Percentiles rank a stretch among this genome's conserved stretches.
phyloP scores from a whole-genome alignment of 208 protist species.

The Leptomonas seymouri region DNA sequence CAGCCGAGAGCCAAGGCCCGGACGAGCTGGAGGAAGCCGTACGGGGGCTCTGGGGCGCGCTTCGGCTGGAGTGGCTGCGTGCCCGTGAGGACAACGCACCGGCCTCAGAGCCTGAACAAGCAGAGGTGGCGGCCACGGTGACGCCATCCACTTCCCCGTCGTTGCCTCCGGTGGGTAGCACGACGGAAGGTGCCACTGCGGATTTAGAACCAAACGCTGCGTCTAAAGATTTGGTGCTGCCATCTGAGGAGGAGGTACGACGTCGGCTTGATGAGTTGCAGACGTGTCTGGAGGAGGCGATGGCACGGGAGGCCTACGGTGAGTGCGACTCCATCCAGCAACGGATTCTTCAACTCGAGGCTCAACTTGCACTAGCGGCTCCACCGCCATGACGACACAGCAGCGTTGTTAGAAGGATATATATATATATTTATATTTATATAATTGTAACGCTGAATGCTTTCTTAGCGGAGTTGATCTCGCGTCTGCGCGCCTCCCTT shows the following conservation, averaged over 20 bases:
- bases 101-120: background rate
- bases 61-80: conserved; percentile 22
- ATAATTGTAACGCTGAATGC: too few relatives aligned
- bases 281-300: background rate
- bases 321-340: conserved; percentile 14
- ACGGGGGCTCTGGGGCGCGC: background rate
- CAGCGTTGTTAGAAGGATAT: background rate
- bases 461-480: too few relatives aligned
- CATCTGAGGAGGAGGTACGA: background rate
- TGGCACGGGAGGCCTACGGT: conserved; percentile 12
- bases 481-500: too few relatives aligned
- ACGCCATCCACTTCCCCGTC: background rate
- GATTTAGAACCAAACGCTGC: background rate
- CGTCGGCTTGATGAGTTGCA: background rate
- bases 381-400: background rate
- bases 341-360: conserved; percentile 1
- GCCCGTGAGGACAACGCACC: background rate
- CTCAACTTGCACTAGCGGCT: background rate
- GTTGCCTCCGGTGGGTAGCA: background rate
- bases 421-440: too few relatives aligned
- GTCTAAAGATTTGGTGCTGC: background rate
- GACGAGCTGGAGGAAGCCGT: conserved; percentile 27
- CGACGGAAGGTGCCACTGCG: background rate
- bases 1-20: background rate
- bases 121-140: background rate